Base-by-base conservation (phyloP, 2,329 filamentous ascomycete genomes). In the Colletotrichum filicis region DNA sequence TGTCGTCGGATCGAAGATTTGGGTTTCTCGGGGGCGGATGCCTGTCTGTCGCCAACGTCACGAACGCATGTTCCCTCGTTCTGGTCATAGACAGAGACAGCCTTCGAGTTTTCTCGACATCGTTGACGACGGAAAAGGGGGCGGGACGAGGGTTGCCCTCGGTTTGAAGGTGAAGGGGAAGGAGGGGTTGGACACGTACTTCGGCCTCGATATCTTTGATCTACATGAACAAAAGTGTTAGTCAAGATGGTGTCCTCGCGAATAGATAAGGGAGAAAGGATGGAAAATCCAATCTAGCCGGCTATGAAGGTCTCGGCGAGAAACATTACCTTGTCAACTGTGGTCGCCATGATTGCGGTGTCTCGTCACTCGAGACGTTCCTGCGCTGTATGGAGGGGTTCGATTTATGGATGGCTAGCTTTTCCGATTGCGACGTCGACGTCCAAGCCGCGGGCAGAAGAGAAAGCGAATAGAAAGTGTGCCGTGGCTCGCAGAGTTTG, bases 121-220 rank as follows among this genome's bases (percentile, higher is more conserved):
- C 66, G 6, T 62, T 11, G 57, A 37, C 42, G 4, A n/a, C 42
- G 42, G 19, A 1, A n/a, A 67, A 74, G 69, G 32, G 32, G 69
- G 68, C 67, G 65, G 74, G 64, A 42, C 58, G 53, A 66, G 37
- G 37, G 1, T 42, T 42, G 16, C 37, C 37, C 14, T 42, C 37
- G 37, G 37, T 42, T 19, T 42, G 37, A 8, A 42, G 37, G 71
- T 62, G 65, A 69, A 66, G 71, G 76, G 66, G 62, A 60, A 66
- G 64, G 57, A 53, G 72, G 55, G 69, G 61, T 57, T 26, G 57
- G 52, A 52, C 72, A 86, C 90, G 83, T 90, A 96, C 94, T 90
- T 98, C 96, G 87, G 93, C 86, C 93, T 98, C 96, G 85, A 98
- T 94, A 80, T 96, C 94, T 85, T 97, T 98, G 89, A 98, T 98